Evolutionary conservation across 257 asterid genomes (phyloP).

Genomic region (Solanum sejunctum): DNA sequence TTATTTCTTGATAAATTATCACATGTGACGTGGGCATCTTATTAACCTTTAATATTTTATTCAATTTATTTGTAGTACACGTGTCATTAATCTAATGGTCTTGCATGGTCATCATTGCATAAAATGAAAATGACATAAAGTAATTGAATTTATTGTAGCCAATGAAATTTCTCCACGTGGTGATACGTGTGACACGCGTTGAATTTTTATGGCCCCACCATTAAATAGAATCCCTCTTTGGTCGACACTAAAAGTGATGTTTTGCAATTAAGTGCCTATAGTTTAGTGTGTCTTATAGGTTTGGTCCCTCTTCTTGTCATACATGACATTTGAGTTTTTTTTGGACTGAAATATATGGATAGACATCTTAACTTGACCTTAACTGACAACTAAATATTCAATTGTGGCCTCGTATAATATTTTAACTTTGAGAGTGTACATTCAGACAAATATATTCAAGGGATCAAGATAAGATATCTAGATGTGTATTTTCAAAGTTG

Average conservation of each 20-base stretch:
- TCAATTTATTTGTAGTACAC: background rate
- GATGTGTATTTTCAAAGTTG: background rate
- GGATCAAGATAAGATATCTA: background rate
- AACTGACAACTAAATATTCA: background rate
- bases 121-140: background rate
- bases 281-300: background rate
- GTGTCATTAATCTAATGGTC: background rate
- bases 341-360: too few species aligned
- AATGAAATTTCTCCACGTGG: background rate
- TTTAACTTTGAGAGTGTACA: background rate
- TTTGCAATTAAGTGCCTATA: background rate
- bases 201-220: background rate
- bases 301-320: background rate
- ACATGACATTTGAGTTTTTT: background rate
- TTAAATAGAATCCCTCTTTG: background rate
- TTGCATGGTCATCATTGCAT: background rate
- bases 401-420: background rate
- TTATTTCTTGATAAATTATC: slow-evolving; percentile 10
- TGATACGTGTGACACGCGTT: background rate
- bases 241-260: background rate
- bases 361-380: too few species aligned
- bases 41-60: background rate
- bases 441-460: background rate
- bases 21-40: background rate
- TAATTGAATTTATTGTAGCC: background rate